Conservation (phyloP, 768 basidiomycete species). For the Xerocomellus dryophilus region DNA sequence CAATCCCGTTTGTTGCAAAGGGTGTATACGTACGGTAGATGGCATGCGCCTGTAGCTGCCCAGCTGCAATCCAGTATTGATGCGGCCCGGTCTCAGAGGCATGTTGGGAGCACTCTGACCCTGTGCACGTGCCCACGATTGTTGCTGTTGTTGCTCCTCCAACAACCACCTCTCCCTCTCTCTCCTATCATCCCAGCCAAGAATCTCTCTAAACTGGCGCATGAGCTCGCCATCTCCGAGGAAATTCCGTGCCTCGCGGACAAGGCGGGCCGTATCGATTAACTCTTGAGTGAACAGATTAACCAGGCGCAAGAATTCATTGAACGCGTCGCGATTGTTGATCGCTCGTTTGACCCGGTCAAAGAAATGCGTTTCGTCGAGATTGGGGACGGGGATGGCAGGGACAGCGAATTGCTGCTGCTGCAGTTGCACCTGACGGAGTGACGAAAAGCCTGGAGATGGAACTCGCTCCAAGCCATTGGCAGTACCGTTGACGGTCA, state of each 20-base stretch:
- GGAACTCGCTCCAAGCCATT: slow-evolving; percentile 22
- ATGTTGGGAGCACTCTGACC: slow-evolving; percentile 38
- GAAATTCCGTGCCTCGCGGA: slow-evolving; percentile 78
- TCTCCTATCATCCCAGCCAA: slow-evolving; percentile 81
- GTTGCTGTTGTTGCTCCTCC: slow-evolving; percentile 44
- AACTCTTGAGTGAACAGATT: slow-evolving; percentile 94
- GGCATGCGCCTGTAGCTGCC: slow-evolving; percentile 92
- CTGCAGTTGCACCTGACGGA: slow-evolving; percentile 25
- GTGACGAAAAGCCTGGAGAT: slow-evolving; percentile 22
- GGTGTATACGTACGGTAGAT: slow-evolving; percentile 54
- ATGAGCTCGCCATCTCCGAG: slow-evolving; percentile 76
- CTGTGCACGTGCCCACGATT: slow-evolving; percentile 51
- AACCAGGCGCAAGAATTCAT: slow-evolving; percentile 93
- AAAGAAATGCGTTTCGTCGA: slow-evolving; percentile 82
- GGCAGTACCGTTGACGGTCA: slow-evolving; percentile 16
- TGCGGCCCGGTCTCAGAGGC: slow-evolving; percentile 48
- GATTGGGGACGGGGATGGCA: slow-evolving; percentile 18
- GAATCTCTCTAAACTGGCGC: slow-evolving; percentile 77
- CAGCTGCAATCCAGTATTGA: slow-evolving; percentile 67
- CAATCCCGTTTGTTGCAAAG: background rate
- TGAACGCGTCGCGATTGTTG: slow-evolving; percentile 74
- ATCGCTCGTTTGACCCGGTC: slow-evolving; percentile 79
- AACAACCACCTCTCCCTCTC: slow-evolving; percentile 53
- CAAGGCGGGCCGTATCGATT: slow-evolving; percentile 80
- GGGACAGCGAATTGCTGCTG: slow-evolving; percentile 20